Percentiles rank a stretch among this genome's conserved stretches.
Evolutionary conservation across 148 eudicot genomes (phyloP).

Genomic region (Persicaria maculosa): DNA sequence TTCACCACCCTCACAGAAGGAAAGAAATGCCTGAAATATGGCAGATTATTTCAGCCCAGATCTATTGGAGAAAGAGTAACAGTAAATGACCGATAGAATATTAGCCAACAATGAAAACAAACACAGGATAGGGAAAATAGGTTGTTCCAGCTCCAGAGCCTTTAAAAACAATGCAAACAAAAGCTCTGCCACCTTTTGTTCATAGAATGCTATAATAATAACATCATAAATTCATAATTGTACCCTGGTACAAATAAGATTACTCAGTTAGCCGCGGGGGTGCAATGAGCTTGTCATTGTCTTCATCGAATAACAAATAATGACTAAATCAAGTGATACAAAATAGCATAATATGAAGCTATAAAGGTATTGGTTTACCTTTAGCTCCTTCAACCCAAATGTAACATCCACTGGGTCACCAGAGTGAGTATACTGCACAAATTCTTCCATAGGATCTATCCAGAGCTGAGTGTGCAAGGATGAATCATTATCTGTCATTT

Average conservation of each 20-base stretch:
- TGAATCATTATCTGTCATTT: conserved; percentile 71
- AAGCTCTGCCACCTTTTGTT: neutral
- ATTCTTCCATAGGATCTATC: conserved; percentile 98
- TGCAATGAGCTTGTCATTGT: neutral
- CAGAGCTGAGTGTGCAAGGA: conserved; percentile 89
- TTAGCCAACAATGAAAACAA: neutral
- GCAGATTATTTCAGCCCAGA: neutral
- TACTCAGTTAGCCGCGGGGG: neutral
- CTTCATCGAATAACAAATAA: neutral
- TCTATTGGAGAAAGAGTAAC: neutral
- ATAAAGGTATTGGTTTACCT: conserved; percentile 27
- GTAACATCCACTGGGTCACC: conserved; percentile 94
- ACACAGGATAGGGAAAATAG: neutral
- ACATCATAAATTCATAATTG: neutral
- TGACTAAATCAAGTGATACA: neutral
- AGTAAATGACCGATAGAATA: neutral
- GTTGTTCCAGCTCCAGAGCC: neutral
- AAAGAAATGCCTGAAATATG: conserved; percentile 78
- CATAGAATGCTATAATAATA: neutral
- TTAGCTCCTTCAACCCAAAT: conserved; percentile 83
- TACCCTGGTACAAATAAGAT: neutral
- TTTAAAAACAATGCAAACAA: neutral
- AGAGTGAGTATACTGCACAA: conserved; percentile 72
- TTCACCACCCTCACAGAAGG: conserved; percentile 93
- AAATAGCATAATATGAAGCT: conserved; percentile 12